Conservation (phyloP, 2,329 filamentous ascomycete genomes). For the Penicillium oxalicum region DNA sequence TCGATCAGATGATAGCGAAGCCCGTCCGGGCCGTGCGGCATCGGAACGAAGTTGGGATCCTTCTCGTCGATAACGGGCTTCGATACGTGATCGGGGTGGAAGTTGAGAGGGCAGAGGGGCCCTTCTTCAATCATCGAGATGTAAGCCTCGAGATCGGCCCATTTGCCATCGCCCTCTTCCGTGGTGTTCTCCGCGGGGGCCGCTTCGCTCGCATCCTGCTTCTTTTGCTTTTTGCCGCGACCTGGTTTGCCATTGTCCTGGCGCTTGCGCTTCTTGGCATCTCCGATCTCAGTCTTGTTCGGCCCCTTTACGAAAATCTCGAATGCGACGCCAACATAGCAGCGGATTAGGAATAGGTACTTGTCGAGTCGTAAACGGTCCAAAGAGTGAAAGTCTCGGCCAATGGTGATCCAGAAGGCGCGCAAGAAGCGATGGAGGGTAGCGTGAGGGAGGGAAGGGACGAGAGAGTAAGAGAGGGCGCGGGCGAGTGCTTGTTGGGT, state of each 20-base stretch:
- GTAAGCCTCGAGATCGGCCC: conserved; percentile 33
- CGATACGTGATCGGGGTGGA: conserved; percentile 28
- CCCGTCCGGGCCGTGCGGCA: conserved; percentile 67
- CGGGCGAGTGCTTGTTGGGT: conserved; percentile 77
- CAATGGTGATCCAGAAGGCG: conserved; percentile 67
- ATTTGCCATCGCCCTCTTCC: conserved; percentile 19
- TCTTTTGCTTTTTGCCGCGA: conserved; percentile 25
- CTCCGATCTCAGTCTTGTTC: conserved; percentile 11
- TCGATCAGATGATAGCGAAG: conserved; percentile 82
- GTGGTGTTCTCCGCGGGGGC: conserved; percentile 14
- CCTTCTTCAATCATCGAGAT: conserved; percentile 37
- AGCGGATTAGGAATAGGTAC: conserved; percentile 76
- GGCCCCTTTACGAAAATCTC: conserved; percentile 33
- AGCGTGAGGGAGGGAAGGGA: conserved; percentile 52
- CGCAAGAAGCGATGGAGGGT: conserved; percentile 47
- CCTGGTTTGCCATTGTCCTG: conserved; percentile 23
- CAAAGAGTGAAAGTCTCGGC: conserved; percentile 62
- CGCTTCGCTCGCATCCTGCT: conserved; percentile 18
- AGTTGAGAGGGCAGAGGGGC: conserved; percentile 36
- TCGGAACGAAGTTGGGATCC: conserved; percentile 25
- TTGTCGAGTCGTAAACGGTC: conserved; percentile 83
- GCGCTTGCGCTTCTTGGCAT: conserved; percentile 28
- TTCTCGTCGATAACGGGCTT: conserved; percentile 19
- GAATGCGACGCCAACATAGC: conserved; percentile 69
- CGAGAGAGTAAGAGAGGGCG: conserved; percentile 64